Conservation (phyloP, 2,329 filamentous ascomycete genomes). For the Allantophomopsis cytisporea region DNA sequence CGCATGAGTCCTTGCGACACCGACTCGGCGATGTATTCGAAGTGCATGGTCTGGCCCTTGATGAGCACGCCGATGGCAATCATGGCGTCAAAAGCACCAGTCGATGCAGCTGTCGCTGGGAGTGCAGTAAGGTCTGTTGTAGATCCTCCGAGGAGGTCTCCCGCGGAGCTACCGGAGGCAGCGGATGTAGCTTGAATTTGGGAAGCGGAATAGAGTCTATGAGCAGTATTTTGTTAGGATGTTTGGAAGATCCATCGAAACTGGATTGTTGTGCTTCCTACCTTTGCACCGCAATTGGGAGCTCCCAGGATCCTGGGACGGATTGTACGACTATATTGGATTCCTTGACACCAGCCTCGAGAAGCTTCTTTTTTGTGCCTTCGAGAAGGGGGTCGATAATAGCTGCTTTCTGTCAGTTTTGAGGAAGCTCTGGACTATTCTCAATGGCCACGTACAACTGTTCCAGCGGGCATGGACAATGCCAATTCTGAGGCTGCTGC, state of each 20-base stretch:
- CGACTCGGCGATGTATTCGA: constrained; percentile 92
- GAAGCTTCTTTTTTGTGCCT: constrained; percentile 67
- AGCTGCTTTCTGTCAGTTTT: constrained; percentile 23
- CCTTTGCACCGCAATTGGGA: constrained; percentile 75
- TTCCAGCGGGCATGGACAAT: constrained; percentile 98
- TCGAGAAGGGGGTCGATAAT: constrained; percentile 79
- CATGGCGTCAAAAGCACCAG: constrained; percentile 75
- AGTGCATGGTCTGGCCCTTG: constrained; percentile 99
- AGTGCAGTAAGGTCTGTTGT: constrained; percentile 51
- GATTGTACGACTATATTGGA: constrained; percentile 82
- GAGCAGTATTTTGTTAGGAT: constrained; percentile 6
- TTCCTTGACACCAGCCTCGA: constrained; percentile 67
- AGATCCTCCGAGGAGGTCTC: constrained; percentile 60
- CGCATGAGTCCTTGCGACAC: constrained; percentile 90
- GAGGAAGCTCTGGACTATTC: background rate
- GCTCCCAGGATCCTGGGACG: constrained; percentile 88
- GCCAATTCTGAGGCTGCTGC: constrained; percentile 70
- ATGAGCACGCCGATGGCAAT: constrained; percentile 94
- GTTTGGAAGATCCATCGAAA: background rate
- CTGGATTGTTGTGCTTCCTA: background rate
- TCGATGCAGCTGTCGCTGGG: constrained; percentile 25
- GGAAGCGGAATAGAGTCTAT: constrained; percentile 69
- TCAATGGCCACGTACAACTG: constrained; percentile 8
- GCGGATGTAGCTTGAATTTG: constrained; percentile 64
- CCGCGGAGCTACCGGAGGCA: constrained; percentile 46